A percentile compares a stretch with the other conserved stretches of the same genome.
These are phyloP conservation scores for Hyaloscypha finlandica DNA, from an alignment of 495 filamentous ascomycete genomes.

Conservation along the genomic window DNA sequence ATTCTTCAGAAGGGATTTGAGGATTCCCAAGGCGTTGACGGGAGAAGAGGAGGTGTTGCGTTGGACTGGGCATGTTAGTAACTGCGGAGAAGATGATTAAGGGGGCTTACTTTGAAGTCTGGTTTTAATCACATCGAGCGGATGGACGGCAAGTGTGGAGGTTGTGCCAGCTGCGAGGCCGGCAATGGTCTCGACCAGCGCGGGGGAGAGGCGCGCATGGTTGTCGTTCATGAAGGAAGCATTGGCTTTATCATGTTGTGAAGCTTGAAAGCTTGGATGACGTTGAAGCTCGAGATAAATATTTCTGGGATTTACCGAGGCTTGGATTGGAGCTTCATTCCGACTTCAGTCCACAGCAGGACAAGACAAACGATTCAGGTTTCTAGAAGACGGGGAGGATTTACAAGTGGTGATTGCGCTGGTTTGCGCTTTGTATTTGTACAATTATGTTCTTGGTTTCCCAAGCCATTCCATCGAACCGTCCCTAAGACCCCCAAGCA, in stretches of 20 bases:
- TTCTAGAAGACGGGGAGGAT: background rate
- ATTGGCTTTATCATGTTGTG: conserved; percentile 22
- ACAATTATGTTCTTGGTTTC: conserved; percentile 20
- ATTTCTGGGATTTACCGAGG: conserved; percentile 25
- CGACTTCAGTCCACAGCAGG: background rate
- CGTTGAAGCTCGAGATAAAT: conserved; percentile 21
- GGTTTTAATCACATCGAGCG: conserved; percentile 94
- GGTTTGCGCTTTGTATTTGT: conserved; percentile 18
- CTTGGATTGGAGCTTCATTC: background rate
- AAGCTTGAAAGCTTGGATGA: conserved; percentile 17
- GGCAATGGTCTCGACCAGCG: conserved; percentile 84
- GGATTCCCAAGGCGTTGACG: conserved; percentile 44
- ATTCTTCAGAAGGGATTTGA: conserved; percentile 44
- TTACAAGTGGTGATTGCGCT: conserved; percentile 28
- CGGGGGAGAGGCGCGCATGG: conserved; percentile 47
- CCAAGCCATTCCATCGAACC: conserved; percentile 11
- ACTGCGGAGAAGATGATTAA: background rate
- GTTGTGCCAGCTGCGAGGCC: conserved; percentile 87
- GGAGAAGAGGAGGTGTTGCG: conserved; percentile 31
- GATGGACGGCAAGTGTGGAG: conserved; percentile 80
- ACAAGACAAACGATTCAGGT: background rate
- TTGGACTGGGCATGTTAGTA: conserved; percentile 27
- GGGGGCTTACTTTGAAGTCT: conserved; percentile 74
- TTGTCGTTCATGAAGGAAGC: conserved; percentile 32
- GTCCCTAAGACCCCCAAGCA: background rate